These are phyloP conservation scores for Groenewaldozyma sp. DNA, from an alignment of 1,139 yeast genomes.

Conservation along the genomic window DNA sequence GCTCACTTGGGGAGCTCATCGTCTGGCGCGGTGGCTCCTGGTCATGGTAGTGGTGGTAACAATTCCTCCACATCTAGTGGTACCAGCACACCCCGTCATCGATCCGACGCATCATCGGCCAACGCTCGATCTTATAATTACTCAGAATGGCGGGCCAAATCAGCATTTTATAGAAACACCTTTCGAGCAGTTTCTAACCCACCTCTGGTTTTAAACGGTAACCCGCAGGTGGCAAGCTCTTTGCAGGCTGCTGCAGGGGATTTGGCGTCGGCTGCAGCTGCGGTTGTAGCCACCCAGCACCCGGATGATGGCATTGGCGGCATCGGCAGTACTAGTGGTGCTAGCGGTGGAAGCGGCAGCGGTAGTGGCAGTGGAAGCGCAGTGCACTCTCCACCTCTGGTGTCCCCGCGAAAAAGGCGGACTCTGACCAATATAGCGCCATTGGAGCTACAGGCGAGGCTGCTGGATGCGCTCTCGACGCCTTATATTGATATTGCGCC, in stretches of 20 bases:
- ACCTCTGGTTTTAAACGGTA: slow-evolving; percentile 19
- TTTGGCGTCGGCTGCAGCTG: background rate
- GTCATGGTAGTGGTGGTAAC: background rate
- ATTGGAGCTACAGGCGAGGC: slow-evolving; percentile 26
- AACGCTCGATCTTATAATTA: background rate
- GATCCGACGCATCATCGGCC: background rate
- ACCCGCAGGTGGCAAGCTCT: background rate
- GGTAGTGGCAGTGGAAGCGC: background rate
- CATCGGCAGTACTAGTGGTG: too few species aligned
- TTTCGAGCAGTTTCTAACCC: slow-evolving; percentile 25
- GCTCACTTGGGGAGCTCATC: background rate
- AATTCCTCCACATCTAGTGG: background rate
- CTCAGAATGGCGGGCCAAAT: slow-evolving; percentile 2
- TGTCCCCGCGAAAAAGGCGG: slow-evolving; percentile 9
- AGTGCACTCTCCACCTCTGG: background rate
- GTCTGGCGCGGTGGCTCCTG: too few species aligned
- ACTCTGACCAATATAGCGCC: slow-evolving; percentile 18
- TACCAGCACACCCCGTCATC: too few species aligned
- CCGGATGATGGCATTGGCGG: too few species aligned
- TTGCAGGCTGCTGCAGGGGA: background rate
- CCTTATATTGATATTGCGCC: slow-evolving; percentile 21
- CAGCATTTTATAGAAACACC: slow-evolving; percentile 6
- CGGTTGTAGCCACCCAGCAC: too few species aligned
- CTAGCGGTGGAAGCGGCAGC: background rate
- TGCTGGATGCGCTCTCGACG: slow-evolving; percentile 25